Base-by-base conservation (phyloP, 176 grass and related monocot genomes). In the Guadua angustifolia region DNA sequence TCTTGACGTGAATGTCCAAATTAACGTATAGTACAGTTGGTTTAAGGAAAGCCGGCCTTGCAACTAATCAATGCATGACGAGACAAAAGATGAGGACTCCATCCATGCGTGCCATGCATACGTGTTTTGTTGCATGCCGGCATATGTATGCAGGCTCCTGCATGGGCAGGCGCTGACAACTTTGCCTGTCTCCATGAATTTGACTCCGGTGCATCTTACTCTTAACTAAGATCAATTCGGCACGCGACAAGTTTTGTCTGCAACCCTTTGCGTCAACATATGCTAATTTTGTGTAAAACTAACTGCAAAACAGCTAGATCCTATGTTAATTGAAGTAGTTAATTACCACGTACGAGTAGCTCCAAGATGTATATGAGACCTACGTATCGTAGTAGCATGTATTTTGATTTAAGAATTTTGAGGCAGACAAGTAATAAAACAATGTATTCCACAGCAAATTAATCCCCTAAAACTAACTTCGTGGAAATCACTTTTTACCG, bases 1-100 rank as follows among this genome's bases (percentile, higher is more conserved):
- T 77, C 74, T 43, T 77, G 6, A 19, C 74, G 39, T 59, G 50
- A 9, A 76, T 59, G 36, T 56, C 26, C 50, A 71, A 24, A 22
- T 57, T 2, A 52, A 51, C n/a, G n/a, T n/a, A n/a, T n/a, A n/a
- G n/a, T n/a, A n/a, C 8, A 18, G 16, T 11, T 74, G 4, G 29
- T 55, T 55, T 74, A 36, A 57, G 50, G 11, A 58, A 19, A 19
- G 29, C 29, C 29, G 18, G 18, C 33, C 36, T 38, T 57, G 32
- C 25, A 35, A 22, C 22, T 46, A 45, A 45, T 44, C 3, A 45
- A 5, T n/a, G n/a, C n/a, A n/a, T 29, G 2, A 10, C 26, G 26
- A 36, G 47, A 38, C 45, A 51, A 55, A 18, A 26, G 9, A 44
- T 22, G 38, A 69, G 6, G 22, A 29, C 53, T 51, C n/a, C 70